Evolutionary conservation across 257 asterid species (phyloP), one percentile per base, ranked within the genome.

Genomic region (Ophiorrhiza pumila): DNA sequence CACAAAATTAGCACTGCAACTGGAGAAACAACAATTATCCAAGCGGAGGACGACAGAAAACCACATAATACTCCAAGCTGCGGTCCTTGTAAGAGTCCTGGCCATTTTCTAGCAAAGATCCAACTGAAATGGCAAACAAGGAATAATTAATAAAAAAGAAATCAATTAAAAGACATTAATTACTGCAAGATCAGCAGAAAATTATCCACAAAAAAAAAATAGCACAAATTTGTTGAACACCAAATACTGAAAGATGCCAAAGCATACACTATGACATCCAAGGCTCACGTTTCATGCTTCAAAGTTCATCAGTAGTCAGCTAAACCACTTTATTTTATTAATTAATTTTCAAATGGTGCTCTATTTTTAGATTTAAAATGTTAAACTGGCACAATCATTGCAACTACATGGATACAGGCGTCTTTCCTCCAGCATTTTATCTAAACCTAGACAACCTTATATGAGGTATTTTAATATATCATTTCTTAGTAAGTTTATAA

Each of bases 51-150:
- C 45, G 97, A 89, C 52, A 95, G 88, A 75, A 95, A 82, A 55
- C 94, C 80, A 74, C 96, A 95, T 63, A 92, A 74, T 65, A 95
- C 68, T 78, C 99, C 96, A 76, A 95, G 83, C 78, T 95, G 95
- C 65, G 94, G 96, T 56, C 99, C 99, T 69, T 88, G 90, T 68
- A 95, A 81, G 72, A 90, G 75, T 74, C 80, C 87, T 47, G 96
- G 96, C 99, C 99, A 95, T 85, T 87, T 90, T 76, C 99, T 85
- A 81, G 99, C 99, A 76, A 95, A 92, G 76, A 95, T 95, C 99
- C 99, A 95, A 74, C 99, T 95, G 96, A 82, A 82, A 81, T 74
- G 76, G 74, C 65, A 78, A 71, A 69, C 20, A 59, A 62, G 34
- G 23, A 80, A 71, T 71, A 72, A 79, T 39, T 66, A 68, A 12